Evolutionary conservation across 2,329 filamentous ascomycete species (phyloP).

Genomic region (Cercospora sojina): DNA sequence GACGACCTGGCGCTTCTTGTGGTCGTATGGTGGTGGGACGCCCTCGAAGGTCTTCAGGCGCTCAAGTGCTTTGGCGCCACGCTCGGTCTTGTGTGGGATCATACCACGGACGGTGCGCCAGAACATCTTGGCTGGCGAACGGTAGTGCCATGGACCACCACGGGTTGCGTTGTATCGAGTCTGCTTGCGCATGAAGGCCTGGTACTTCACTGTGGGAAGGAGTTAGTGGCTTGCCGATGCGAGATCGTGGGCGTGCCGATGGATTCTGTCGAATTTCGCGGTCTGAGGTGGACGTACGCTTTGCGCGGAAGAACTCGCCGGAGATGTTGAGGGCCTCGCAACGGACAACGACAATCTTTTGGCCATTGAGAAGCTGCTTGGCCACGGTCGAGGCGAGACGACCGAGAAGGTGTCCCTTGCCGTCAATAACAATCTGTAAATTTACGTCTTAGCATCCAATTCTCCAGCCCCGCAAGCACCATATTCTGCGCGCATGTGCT

Average conservation of each 20-base stretch:
- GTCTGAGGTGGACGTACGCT: constrained; percentile 73
- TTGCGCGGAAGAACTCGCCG: constrained; percentile 99
- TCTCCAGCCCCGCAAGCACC: background rate
- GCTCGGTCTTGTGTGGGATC: constrained; percentile 99
- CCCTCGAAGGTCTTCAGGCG: constrained; percentile 99
- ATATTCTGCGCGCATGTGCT: background rate
- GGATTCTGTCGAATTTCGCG: constrained; percentile 1
- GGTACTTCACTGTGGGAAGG: constrained; percentile 87
- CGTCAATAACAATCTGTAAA: constrained; percentile 91
- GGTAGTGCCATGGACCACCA: constrained; percentile 99
- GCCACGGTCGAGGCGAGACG: constrained; percentile 96
- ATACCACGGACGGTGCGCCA: constrained; percentile 99
- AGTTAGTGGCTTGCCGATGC: constrained; percentile 7
- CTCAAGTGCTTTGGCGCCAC: constrained; percentile 93
- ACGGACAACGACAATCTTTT: constrained; percentile 99
- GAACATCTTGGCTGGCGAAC: constrained; percentile 98
- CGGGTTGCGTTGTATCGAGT: constrained; percentile 99
- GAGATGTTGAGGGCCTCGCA: constrained; percentile 99
- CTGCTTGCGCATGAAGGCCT: constrained; percentile 99
- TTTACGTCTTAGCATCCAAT: constrained; percentile 19
- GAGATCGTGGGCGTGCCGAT: constrained; percentile 6
- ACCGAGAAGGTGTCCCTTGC: constrained; percentile 99
- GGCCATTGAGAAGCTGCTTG: constrained; percentile 97
- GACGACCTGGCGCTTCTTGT: constrained; percentile 99
- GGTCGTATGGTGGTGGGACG: constrained; percentile 98